Conservation (phyloP, 2,329 filamentous ascomycete species). For the Fusarium neocosmosporiellum region DNA sequence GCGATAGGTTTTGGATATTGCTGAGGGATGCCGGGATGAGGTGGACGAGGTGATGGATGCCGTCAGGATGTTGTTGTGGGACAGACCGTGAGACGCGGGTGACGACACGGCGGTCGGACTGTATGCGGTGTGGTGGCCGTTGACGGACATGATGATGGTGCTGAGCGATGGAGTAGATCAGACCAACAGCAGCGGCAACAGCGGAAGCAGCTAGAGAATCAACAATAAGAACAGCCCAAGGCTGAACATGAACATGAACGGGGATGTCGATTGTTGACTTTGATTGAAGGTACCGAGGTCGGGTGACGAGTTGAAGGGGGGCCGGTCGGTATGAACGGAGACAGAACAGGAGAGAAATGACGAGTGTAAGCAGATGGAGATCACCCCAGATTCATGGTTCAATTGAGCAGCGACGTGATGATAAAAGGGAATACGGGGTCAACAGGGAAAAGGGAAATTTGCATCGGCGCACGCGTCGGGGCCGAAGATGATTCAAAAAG, state of each 20-base stretch:
- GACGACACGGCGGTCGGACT: constrained; percentile 56
- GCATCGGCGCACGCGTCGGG: constrained; percentile 42
- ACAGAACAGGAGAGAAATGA: constrained; percentile 18
- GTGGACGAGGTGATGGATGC: constrained; percentile 75
- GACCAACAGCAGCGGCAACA: constrained; percentile 11
- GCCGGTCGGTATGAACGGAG: constrained; percentile 19
- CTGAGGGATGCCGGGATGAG: constrained; percentile 71
- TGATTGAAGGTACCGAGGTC: constrained; percentile 6
- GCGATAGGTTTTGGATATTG: constrained; percentile 92
- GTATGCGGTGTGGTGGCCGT: constrained; percentile 56
- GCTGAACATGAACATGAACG: constrained; percentile 25
- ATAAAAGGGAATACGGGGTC: constrained; percentile 16
- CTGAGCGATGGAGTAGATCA: constrained; percentile 3
- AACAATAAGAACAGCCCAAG: not conserved
- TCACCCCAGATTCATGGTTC: constrained; percentile 39
- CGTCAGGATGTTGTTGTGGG: constrained; percentile 64
- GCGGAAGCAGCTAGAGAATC: constrained; percentile 2
- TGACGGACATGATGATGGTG: constrained; percentile 55
- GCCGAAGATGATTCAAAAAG: constrained; percentile 29
- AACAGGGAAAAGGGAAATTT: constrained; percentile 23
- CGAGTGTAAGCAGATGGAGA: constrained; percentile 18
- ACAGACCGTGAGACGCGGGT: constrained; percentile 53
- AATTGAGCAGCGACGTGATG: constrained; percentile 25
- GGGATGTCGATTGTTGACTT: constrained; percentile 14
- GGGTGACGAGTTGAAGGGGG: constrained; percentile 11